Conservation (phyloP, 2,329 filamentous ascomycete genomes). For the Fusarium anguioides region DNA sequence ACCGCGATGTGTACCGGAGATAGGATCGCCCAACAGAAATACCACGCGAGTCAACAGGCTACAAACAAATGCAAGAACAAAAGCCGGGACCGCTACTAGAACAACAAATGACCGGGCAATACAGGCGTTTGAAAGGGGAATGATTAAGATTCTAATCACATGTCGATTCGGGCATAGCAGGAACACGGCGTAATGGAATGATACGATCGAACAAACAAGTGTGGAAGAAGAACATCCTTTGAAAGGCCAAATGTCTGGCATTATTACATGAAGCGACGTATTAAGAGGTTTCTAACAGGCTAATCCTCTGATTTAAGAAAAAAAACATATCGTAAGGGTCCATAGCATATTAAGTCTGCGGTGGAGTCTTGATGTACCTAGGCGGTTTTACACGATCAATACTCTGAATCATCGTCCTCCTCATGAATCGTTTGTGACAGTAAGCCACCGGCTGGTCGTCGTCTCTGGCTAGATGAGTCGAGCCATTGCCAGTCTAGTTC, state of each 20-base stretch:
- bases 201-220: slow-evolving; percentile 9
- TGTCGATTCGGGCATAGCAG: slow-evolving; percentile 23
- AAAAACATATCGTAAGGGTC: slow-evolving; percentile 20
- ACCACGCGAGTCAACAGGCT: not conserved
- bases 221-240: slow-evolving; percentile 15
- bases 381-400: slow-evolving; percentile 14
- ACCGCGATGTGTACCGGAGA: slow-evolving; percentile 63
- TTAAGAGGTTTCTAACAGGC: not conserved
- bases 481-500: slow-evolving; percentile 55
- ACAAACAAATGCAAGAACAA: not conserved
- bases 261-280: slow-evolving; percentile 21
- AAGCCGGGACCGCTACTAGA: not conserved
- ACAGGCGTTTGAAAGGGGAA: slow-evolving; percentile 35
- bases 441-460: slow-evolving; percentile 60
- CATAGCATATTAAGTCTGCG: slow-evolving; percentile 13
- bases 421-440: slow-evolving; percentile 77
- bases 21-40: slow-evolving; percentile 46
- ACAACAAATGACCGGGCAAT: not conserved
- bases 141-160: slow-evolving; percentile 10
- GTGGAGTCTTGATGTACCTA: not conserved
- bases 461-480: slow-evolving; percentile 51
- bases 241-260: slow-evolving; percentile 17
- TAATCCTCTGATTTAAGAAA: slow-evolving; percentile 9
- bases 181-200: slow-evolving; percentile 35
- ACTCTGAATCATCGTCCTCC: slow-evolving; percentile 72